Evolutionary conservation across 345 rosid species (phyloP).

Genomic region (Murraya paniculata): DNA sequence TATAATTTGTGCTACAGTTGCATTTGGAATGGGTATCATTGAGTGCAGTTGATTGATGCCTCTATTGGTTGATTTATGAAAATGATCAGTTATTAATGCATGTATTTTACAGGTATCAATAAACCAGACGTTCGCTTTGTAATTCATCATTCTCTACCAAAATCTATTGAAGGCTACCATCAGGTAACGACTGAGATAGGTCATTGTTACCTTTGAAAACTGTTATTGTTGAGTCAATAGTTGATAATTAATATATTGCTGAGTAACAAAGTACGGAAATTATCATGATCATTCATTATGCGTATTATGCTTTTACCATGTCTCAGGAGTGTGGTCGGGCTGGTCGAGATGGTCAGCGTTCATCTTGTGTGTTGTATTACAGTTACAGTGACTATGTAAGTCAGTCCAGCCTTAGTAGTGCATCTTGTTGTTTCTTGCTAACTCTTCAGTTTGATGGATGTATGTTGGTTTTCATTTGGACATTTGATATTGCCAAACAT

Average conservation of each 20-base stretch:
- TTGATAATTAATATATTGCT: neutral
- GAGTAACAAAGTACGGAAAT: neutral
- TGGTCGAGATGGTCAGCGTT: constrained; percentile 91
- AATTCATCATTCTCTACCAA: constrained; percentile 98
- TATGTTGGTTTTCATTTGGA: neutral
- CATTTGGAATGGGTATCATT: constrained; percentile 96
- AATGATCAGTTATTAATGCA: constrained; percentile 9
- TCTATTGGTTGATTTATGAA: constrained; percentile 20
- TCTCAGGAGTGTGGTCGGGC: constrained; percentile 97
- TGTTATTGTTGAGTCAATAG: neutral
- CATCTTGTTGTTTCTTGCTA: constrained; percentile 14
- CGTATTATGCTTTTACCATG: constrained; percentile 16
- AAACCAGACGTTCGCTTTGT: constrained; percentile 99
- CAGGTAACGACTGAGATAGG: constrained; percentile 50
- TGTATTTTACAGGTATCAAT: constrained; percentile 77
- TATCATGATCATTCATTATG: neutral
- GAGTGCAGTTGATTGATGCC: constrained; percentile 15
- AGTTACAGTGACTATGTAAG: constrained; percentile 96
- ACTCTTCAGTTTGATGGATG: neutral
- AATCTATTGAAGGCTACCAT: constrained; percentile 98
- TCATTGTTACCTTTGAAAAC: neutral
- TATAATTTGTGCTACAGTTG: constrained; percentile 96
- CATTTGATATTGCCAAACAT: neutral
- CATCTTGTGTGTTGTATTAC: constrained; percentile 92
- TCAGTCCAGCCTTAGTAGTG: constrained; percentile 10